Base-by-base conservation (phyloP, 495 filamentous ascomycete species). In the Penicillium arizonense region DNA sequence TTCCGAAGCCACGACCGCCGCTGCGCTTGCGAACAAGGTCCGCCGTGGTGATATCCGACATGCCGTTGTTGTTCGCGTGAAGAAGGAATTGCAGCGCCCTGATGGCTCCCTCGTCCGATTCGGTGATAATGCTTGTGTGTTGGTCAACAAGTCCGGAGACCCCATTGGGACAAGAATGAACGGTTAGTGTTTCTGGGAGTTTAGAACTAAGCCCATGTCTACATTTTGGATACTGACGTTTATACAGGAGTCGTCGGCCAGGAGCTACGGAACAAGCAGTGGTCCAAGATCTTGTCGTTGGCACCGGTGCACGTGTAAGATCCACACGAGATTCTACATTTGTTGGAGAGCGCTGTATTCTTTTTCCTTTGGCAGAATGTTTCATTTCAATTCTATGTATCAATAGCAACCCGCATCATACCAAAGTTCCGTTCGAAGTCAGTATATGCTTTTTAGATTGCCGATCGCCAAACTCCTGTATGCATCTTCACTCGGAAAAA, bases 201-300 rank as follows among this genome's bases (percentile, higher is more conserved):
- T 3, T 47, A 20, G 12, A 14, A 26, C 24, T 10, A 38, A 26
- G 3, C 3, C 12, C n/a, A 10, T 23, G 14, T 21, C 23, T 28
- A 18, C 14, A 23, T 30, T 46, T 24, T 21, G 11, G 47, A 56
- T 58, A 61, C 72, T 70, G 38, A 74, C 50, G 12, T 36, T 37
- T 52, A 38, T 57, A 39, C 55, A 85, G 88, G 90, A 52, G 82
- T 96, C 39, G 90, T 96, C 28, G 93, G 91, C 14, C 78, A 84
- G 39, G 94, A 99, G 72, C 69, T 99, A 64, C 82, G 89, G 58
- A 82, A 86, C 54, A 91, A 87, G 74, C 85, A 93, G 68, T 97
- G 95, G 92, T 94, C 90, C 44, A 97, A 96, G 82, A 97, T 99
- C 60, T 76, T 99, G 69, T 96, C 90, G 53, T 78, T 99, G 80